phyloP scores from a whole-genome alignment of 2,329 filamentous ascomycete genomes.

The Fusarium buxicola region DNA sequence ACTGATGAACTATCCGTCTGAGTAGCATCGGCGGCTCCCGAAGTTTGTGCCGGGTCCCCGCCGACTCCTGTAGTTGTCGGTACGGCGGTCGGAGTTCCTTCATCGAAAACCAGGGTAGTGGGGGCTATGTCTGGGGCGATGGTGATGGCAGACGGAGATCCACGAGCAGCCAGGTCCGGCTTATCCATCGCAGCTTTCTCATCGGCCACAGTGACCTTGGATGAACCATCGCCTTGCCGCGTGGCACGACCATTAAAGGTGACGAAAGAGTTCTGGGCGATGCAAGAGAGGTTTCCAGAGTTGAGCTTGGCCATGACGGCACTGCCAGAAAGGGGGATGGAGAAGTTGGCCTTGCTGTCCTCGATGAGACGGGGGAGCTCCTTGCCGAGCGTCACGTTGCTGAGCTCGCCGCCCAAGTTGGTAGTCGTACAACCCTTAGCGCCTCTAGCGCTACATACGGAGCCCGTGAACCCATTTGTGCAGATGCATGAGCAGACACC shows the following conservation, averaged over 20 bases:
- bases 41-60: constrained; percentile 21
- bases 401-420: constrained; percentile 55
- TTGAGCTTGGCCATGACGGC: constrained; percentile 82
- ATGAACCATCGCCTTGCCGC: constrained; percentile 48
- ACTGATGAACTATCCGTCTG: constrained; percentile 17
- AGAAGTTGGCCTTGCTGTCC: constrained; percentile 74
- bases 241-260: constrained; percentile 75
- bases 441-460: constrained; percentile 61
- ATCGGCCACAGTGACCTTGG: constrained; percentile 42
- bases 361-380: constrained; percentile 80
- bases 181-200: constrained; percentile 27
- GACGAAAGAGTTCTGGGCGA: constrained; percentile 86
- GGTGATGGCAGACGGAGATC: constrained; percentile 30
- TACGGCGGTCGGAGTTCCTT: constrained; percentile 30
- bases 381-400: constrained; percentile 83
- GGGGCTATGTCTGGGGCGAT: constrained; percentile 33
- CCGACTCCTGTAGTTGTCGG: constrained; percentile 23
- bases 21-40: constrained; percentile 18
- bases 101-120: constrained; percentile 39
- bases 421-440: constrained; percentile 66
- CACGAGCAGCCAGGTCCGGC: constrained; percentile 22
- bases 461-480: constrained; percentile 82
- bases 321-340: constrained; percentile 77
- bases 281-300: constrained; percentile 79
- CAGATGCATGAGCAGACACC: constrained; percentile 87